Base-by-base conservation (phyloP, 78 protist genomes). In the Tieghemostelium lacteum region DNA sequence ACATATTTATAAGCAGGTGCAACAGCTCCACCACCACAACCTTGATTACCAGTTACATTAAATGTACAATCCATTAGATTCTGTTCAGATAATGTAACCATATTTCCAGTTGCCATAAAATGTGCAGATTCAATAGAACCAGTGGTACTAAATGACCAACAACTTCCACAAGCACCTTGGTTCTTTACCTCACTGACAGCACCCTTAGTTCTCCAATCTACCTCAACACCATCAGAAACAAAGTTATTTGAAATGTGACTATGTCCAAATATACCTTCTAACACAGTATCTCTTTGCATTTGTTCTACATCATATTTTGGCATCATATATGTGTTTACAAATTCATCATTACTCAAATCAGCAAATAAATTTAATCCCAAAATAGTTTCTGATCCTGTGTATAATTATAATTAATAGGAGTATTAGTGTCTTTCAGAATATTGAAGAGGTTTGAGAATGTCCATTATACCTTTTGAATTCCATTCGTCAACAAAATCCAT, bases 21-120 rank as follows among this genome's bases (percentile, higher is more conserved):
- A 7, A 24, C 4, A 24, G 39, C 36, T n/a, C 63, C 97, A 29
- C 95, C 97, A 22, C 73, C 26, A 66, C 97, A 95, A 54, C 95
- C 97, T 16, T 39, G 8, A 70, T 91, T 72, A 36, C 88, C 93
- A 8, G 70, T 24, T 7, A n/a, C 16, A 36, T 88, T 49, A 31
- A 19, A 33, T 22, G 40, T 6, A n/a, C 96, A 95, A 42, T 78
- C 94, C 42, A 95, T 19, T 5, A 95, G 76, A 31, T 95, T 52
- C 45, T 95, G 97, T 70, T 92, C 95, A 40, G 94, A 73, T 28
- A 95, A 85, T 19, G 7, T 55, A 3, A 7, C 22, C 17, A 20
- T 19, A 19, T 55, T 55, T 19, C 7, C 17, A 28, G 2, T 16
- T 28, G 34, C 3, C 8, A 58, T 10, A 28, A 58, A 58, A 49